Evolutionary conservation across 352 stramenopile genomes (phyloP).

Genomic region (Pythium brachiatum): DNA sequence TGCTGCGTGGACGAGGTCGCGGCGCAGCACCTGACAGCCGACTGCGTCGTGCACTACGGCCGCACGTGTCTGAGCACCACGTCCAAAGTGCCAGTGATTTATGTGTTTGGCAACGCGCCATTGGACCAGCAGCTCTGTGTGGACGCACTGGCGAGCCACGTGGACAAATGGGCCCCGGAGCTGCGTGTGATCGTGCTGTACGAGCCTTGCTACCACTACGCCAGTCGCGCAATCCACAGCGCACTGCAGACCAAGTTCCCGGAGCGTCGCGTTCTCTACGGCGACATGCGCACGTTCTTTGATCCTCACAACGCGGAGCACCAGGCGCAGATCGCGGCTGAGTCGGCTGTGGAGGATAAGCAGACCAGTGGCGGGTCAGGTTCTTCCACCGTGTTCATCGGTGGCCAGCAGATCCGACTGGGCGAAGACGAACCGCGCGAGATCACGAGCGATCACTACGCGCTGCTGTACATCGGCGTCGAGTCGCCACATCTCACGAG

Average conservation of each 20-base stretch:
- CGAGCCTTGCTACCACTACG: constrained; percentile 89
- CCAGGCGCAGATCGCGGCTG: constrained; percentile 8
- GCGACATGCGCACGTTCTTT: constrained; percentile 72
- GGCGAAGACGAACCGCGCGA: constrained; percentile 20
- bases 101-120: constrained; percentile 83
- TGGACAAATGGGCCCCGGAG: constrained; percentile 30
- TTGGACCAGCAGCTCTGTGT: constrained; percentile 62
- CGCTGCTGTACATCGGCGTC: constrained; percentile 70
- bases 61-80: constrained; percentile 90
- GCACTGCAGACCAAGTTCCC: constrained; percentile 36
- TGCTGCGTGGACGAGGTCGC: constrained; percentile 96
- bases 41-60: constrained; percentile 95
- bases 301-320: constrained; percentile 39
- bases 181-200: constrained; percentile 89
- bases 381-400: constrained; percentile 33
- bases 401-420: constrained; percentile 57
- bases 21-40: constrained; percentile 90
- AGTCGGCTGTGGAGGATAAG: background rate
- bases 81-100: constrained; percentile 87
- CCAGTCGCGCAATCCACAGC: constrained; percentile 48
- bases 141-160: constrained; percentile 32
- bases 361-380: background rate
- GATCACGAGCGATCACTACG: constrained; percentile 36
- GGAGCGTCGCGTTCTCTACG: constrained; percentile 47
- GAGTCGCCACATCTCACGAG: constrained; percentile 81